A percentile compares a stretch with the other conserved stretches of the same genome.
Conservation (phyloP, 2,329 filamentous ascomycete species). For the Cercospora sp. region DNA sequence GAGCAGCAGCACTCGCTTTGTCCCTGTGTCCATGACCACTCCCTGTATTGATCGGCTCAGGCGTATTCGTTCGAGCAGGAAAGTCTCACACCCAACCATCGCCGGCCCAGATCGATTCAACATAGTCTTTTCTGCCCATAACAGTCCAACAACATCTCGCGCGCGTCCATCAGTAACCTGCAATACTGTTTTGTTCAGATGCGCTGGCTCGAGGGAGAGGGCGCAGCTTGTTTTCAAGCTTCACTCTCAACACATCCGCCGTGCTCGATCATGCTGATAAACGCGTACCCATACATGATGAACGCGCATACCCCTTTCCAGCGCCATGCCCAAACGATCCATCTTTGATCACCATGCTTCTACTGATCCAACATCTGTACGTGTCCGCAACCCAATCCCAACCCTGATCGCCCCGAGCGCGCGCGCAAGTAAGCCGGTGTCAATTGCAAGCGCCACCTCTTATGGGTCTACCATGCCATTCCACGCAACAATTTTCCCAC, state of each 20-base stretch:
- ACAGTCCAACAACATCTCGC: neutral
- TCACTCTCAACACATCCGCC: neutral
- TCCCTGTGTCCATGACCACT: neutral
- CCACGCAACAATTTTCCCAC: neutral
- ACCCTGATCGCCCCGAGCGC: neutral
- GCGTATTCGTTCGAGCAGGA: neutral
- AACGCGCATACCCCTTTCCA: neutral
- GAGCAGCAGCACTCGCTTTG: neutral
- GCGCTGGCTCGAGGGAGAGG: neutral
- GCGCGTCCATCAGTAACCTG: neutral
- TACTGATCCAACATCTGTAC: neutral
- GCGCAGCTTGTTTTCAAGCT: neutral
- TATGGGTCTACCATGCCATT: neutral
- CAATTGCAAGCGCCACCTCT: neutral
- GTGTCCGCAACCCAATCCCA: neutral
- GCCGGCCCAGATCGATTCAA: neutral
- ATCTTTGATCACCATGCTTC: neutral
- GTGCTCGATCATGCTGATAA: neutral
- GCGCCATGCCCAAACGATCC: neutral
- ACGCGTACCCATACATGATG: neutral
- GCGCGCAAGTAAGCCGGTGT: neutral
- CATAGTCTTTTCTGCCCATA: neutral
- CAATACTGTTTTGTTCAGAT: neutral
- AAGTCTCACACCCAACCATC: neutral
- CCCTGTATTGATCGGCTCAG: neutral